phyloP scores from a whole-genome alignment of 441 rosid genomes.

The Erodium texanum region DNA sequence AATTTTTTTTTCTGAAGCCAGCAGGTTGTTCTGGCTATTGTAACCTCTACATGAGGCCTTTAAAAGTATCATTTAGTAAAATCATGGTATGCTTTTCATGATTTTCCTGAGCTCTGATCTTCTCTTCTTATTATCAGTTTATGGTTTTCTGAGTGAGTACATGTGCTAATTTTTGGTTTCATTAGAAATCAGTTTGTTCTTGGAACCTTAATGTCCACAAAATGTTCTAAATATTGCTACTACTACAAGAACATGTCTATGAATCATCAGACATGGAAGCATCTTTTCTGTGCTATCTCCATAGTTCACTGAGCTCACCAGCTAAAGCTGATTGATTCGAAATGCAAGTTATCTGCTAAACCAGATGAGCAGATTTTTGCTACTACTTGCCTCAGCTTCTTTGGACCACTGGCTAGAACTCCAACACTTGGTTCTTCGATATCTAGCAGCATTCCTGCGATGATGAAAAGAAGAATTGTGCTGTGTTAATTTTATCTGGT shows the following conservation, averaged over 20 bases:
- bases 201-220: conserved; percentile 1
- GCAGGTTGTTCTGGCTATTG: conserved; percentile 13
- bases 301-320: conserved; percentile 19
- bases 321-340: conserved; percentile 27
- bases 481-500: not conserved
- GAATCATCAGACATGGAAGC: too few relatives aligned
- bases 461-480: not conserved
- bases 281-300: too few relatives aligned
- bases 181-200: not conserved
- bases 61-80: conserved; percentile 15
- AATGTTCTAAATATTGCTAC: not conserved
- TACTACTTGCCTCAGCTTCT: conserved; percentile 24
- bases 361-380: conserved; percentile 24
- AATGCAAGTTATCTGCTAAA: conserved; percentile 20
- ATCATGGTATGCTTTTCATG: conserved; percentile 10
- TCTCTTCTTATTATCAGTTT: not conserved
- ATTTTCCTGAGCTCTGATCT: not conserved
- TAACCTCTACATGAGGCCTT: conserved; percentile 16
- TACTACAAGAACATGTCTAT: not conserved
- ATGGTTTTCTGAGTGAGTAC: not conserved
- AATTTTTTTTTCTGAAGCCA: conserved; percentile 10
- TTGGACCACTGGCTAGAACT: conserved; percentile 66
- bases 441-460: conserved; percentile 36
- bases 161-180: not conserved
- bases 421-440: conserved; percentile 49